Conservation (phyloP, 2,329 filamentous ascomycete species). For the Arthrobotrys iridis region DNA sequence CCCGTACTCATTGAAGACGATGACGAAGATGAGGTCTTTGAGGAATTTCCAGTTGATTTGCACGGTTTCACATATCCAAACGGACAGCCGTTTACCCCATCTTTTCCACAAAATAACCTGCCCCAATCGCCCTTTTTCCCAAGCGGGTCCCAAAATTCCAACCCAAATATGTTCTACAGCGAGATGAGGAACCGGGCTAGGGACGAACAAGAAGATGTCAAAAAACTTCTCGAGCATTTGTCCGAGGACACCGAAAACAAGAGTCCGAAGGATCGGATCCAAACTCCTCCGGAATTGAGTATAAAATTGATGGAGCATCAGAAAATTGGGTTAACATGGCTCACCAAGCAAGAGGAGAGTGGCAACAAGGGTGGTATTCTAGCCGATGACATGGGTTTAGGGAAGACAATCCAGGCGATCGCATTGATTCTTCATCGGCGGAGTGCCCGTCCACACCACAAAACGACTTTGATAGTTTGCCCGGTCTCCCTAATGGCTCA, state of each 20-base stretch:
- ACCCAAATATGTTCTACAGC: not conserved
- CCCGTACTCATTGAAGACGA: conserved; percentile 24
- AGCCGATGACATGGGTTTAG: conserved; percentile 83
- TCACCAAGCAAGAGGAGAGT: conserved; percentile 77
- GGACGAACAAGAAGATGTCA: conserved; percentile 30
- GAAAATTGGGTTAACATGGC: conserved; percentile 78
- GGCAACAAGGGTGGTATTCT: conserved; percentile 78
- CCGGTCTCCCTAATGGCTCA: conserved; percentile 63
- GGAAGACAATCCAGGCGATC: conserved; percentile 84
- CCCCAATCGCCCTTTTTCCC: not conserved
- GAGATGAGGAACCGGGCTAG: not conserved
- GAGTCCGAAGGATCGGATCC: conserved; percentile 70
- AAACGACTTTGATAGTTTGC: conserved; percentile 58
- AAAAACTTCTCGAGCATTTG: conserved; percentile 55
- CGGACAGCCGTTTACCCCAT: not conserved
- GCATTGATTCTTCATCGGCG: conserved; percentile 77
- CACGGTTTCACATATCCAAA: not conserved
- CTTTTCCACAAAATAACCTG: not conserved
- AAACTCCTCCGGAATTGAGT: conserved; percentile 75
- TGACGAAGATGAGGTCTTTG: conserved; percentile 1
- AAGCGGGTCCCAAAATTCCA: not conserved
- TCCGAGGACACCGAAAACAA: conserved; percentile 62
- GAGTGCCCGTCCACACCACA: conserved; percentile 65
- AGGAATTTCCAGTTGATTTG: not conserved
- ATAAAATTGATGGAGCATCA: conserved; percentile 82